A percentile compares a stretch with the other conserved stretches of the same genome.
Evolutionary conservation across 352 stramenopile species (phyloP).

Genomic region (Pelagophyceae sp.): DNA sequence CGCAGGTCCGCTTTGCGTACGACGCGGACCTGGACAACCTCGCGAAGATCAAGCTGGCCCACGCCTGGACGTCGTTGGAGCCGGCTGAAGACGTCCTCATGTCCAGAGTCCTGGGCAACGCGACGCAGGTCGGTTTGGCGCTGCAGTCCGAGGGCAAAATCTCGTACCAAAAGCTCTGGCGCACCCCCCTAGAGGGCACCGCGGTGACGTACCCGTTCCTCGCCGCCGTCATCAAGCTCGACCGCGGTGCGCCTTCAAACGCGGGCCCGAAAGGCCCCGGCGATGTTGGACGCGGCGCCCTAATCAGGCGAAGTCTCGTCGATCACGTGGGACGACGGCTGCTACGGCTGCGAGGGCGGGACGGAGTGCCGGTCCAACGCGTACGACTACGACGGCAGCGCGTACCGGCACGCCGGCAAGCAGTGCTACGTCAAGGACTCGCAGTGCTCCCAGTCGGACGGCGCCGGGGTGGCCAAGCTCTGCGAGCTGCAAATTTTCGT

Average conservation of each 20-base stretch:
- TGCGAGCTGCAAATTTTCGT: background rate
- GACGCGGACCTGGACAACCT: background rate
- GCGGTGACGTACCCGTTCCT: background rate
- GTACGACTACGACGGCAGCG: slow-evolving; percentile 8
- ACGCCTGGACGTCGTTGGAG: background rate
- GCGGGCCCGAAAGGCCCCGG: background rate
- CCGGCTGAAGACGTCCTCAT: background rate
- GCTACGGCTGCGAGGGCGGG: slow-evolving; percentile 8
- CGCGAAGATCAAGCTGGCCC: background rate
- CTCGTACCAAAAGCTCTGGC: slow-evolving; percentile 6
- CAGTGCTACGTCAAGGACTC: background rate
- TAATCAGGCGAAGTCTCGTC: background rate
- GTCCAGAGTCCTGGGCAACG: background rate
- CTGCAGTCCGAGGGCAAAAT: background rate
- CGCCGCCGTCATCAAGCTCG: background rate
- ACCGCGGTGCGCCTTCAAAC: too few relatives aligned
- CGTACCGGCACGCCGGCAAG: background rate
- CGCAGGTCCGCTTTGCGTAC: background rate
- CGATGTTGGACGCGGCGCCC: background rate
- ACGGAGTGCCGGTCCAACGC: background rate
- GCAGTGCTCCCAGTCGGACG: background rate
- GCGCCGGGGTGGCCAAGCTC: background rate
- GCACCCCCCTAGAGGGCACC: background rate
- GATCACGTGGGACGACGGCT: slow-evolving; percentile 5
- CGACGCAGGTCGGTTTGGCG: background rate